phyloP scores from a whole-genome alignment of 1,139 yeast genomes.

The Suhomyces anneliseae region DNA sequence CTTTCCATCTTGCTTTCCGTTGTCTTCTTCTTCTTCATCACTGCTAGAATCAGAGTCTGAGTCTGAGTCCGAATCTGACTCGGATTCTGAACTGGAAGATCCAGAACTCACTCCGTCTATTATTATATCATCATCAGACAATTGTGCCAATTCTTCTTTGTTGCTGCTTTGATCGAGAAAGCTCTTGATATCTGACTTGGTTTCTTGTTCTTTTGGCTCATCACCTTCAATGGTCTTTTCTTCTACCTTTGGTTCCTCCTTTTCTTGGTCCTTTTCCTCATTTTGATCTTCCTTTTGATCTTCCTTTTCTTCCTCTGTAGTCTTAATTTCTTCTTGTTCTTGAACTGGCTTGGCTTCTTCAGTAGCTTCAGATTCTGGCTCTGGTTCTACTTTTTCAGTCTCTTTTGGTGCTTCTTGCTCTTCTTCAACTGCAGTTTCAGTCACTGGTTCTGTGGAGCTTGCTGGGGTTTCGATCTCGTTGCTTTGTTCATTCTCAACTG shows the following conservation, averaged over 20 bases:
- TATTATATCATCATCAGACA: slow-evolving; percentile 25
- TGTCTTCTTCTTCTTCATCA: slow-evolving; percentile 19
- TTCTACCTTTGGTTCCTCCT: background rate
- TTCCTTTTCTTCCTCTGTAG: background rate
- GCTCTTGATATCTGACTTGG: slow-evolving; percentile 1
- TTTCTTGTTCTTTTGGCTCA: slow-evolving; percentile 1
- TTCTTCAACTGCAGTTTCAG: background rate
- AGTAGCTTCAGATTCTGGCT: background rate
- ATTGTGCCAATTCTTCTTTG: slow-evolving; percentile 12
- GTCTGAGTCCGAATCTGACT: slow-evolving; percentile 19
- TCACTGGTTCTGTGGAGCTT: background rate
- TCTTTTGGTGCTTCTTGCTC: background rate
- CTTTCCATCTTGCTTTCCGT: slow-evolving; percentile 20
- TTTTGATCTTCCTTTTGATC: too few species aligned
- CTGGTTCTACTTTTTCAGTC: background rate
- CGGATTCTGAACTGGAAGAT: slow-evolving; percentile 17
- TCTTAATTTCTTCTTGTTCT: too few species aligned
- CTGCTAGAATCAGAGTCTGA: slow-evolving; percentile 23
- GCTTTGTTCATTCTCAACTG: background rate
- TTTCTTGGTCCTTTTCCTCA: background rate
- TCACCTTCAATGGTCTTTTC: background rate
- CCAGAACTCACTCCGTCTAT: slow-evolving; percentile 18
- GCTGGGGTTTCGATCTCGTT: too few species aligned
- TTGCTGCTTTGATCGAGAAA: slow-evolving; percentile 8
- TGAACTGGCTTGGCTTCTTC: background rate